phyloP scores from a whole-genome alignment of 1,284 basidiomycete species.

The Irpex sp. region DNA sequence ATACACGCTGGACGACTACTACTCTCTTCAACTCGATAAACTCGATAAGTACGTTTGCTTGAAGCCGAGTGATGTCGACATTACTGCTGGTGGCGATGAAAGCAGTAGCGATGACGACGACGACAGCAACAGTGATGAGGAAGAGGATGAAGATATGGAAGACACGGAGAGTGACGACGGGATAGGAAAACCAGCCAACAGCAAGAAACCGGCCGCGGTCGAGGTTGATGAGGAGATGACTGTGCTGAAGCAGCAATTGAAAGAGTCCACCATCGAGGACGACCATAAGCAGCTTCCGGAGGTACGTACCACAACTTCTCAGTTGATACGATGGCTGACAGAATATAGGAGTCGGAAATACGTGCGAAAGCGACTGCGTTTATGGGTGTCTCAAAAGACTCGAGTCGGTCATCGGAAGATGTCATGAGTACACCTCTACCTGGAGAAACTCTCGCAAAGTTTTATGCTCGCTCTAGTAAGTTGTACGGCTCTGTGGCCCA shows the following conservation, averaged over 20 bases:
- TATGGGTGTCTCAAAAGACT: slow-evolving; percentile 71
- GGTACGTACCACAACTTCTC: neutral
- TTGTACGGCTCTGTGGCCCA: slow-evolving; percentile 8
- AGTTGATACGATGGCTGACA: neutral
- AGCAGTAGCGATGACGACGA: slow-evolving; percentile 56
- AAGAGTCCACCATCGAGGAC: slow-evolving; percentile 18
- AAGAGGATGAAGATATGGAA: slow-evolving; percentile 30
- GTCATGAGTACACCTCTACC: slow-evolving; percentile 80
- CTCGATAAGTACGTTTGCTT: slow-evolving; percentile 74
- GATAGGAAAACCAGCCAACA: slow-evolving; percentile 13
- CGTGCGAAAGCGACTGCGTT: slow-evolving; percentile 65
- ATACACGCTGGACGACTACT: slow-evolving; percentile 85
- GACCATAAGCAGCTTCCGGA: neutral
- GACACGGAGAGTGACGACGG: slow-evolving; percentile 13
- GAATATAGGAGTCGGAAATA: slow-evolving; percentile 43
- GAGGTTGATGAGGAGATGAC: slow-evolving; percentile 2
- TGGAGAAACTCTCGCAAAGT: slow-evolving; percentile 83
- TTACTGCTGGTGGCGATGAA: slow-evolving; percentile 58
- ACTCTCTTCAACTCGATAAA: slow-evolving; percentile 76
- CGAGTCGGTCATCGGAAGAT: slow-evolving; percentile 66
- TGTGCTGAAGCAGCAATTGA: slow-evolving; percentile 9
- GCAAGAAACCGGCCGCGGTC: slow-evolving; percentile 25
- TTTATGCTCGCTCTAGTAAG: slow-evolving; percentile 80
- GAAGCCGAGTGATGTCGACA: slow-evolving; percentile 59
- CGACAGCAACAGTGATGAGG: slow-evolving; percentile 39